Base-by-base conservation (phyloP, 164 flowering plant genomes). In the Vitis cinerea region DNA sequence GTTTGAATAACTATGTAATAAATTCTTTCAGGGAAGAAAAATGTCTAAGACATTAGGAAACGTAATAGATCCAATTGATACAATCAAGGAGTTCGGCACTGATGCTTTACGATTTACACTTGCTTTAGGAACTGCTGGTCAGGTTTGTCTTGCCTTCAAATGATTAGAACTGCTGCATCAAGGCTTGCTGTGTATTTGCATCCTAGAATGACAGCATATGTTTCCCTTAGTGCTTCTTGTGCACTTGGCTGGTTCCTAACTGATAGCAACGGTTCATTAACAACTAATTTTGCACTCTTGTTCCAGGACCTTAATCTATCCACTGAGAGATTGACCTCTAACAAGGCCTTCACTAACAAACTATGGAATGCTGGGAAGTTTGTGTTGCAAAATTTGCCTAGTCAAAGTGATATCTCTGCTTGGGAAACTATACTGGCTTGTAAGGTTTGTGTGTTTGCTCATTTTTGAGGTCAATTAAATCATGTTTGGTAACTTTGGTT, bases 331-430 rank as follows among this genome's bases (percentile, higher is more conserved):
- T 79, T 94, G 85, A 79, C 87, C 64, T 81, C 99, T n/a, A 94
- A 90, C 77, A 94, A 94, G 82, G 97, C 97, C 51, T 94, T 94
- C 84, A 90, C 95, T 60, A 94, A 94, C 80, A 94, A 94, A 77
- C 63, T 94, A 54, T 94, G 99, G 97, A 94, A 94, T 85, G 99
- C 97, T 76, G 99, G 99, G 59, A 94, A 94, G 78, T 94, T 94
- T 75, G 75, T 94, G 65, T 72, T 94, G 84, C 97, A 91, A 75
- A 92, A 90, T 80, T 75, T 94, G 81, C 97, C 99, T 13, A 71
- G 56, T 73, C 83, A 80, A 72, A 80, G 75, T 81, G 93, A 94
- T 71, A 31, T 55, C 51, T 71, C 88, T 75, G 82, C 86, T 63
- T 89, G 93, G 95, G 84, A 87, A 68, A 75, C 72, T 50, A 48